Conservation (phyloP, 2,329 filamentous ascomycete species). For the Torrubiella hemipterigena region DNA sequence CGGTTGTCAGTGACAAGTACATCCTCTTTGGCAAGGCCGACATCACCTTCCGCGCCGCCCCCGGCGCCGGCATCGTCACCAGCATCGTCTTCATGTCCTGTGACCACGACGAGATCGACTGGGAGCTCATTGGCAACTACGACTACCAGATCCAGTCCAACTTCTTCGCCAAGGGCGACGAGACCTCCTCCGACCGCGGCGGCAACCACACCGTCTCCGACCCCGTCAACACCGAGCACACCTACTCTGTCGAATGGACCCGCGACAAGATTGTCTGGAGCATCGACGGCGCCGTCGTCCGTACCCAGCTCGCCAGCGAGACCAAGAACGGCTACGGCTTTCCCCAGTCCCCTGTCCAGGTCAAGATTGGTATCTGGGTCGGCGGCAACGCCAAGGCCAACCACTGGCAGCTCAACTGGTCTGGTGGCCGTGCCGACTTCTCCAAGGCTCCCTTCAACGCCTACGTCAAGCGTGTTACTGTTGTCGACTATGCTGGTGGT, state of each 20-base stretch:
- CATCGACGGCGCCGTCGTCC: constrained; percentile 49
- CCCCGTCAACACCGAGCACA: constrained; percentile 51
- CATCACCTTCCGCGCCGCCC: constrained; percentile 63
- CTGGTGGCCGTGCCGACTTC: constrained; percentile 52
- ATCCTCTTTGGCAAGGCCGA: constrained; percentile 94
- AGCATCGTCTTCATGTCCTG: constrained; percentile 83
- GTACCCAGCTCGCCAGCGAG: constrained; percentile 49
- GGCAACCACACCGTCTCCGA: constrained; percentile 45
- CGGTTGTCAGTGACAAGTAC: constrained; percentile 70
- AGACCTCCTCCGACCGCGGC: constrained; percentile 58
- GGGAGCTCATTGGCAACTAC: constrained; percentile 84
- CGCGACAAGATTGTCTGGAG: constrained; percentile 50
- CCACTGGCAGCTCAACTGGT: constrained; percentile 61
- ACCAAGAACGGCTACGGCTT: constrained; percentile 40
- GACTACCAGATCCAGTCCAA: constrained; percentile 70
- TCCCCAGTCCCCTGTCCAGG: constrained; percentile 64
- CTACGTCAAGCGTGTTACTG: constrained; percentile 44
- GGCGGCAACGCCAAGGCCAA: constrained; percentile 45
- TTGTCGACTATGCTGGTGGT: constrained; percentile 42
- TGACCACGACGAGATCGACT: constrained; percentile 85
- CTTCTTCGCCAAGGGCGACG: constrained; percentile 69
- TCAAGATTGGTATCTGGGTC: constrained; percentile 60
- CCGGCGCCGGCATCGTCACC: constrained; percentile 79
- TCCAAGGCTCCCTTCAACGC: constrained; percentile 37
- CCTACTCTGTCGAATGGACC: constrained; percentile 59